A percentile compares a stretch with the other conserved stretches of the same genome.
Evolutionary conservation across 148 eudicot species (phyloP).

Genomic region (Selenicereus undatus): DNA sequence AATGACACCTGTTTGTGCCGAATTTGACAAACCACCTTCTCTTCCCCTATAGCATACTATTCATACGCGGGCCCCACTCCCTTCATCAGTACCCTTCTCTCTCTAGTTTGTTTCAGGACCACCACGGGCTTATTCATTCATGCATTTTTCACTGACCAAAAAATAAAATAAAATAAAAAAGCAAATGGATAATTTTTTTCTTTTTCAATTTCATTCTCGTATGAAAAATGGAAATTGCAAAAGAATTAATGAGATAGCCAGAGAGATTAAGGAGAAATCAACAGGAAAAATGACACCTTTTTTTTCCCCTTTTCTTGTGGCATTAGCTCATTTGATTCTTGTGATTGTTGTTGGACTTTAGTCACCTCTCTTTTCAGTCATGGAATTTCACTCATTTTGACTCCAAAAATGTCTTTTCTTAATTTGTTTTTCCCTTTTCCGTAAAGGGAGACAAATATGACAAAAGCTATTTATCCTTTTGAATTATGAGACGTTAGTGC

Average conservation of each 20-base stretch:
- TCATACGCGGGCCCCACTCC: not conserved
- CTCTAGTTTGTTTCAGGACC: conserved; percentile 9
- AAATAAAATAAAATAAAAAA: not conserved
- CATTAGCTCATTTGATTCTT: not conserved
- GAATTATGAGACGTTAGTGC: not conserved
- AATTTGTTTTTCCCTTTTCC: not conserved
- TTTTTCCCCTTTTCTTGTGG: not conserved
- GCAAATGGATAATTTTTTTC: not conserved
- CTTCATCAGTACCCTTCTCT: not conserved
- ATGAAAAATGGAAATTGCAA: no score
- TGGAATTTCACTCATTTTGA: conserved; percentile 1
- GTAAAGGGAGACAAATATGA: not conserved
- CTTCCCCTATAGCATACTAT: not conserved
- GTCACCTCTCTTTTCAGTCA: not conserved
- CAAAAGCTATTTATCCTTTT: not conserved
- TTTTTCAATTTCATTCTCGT: not conserved
- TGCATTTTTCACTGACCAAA: not conserved
- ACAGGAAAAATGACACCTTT: not conserved
- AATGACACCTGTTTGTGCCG: not conserved
- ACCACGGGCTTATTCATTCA: conserved; percentile 4
- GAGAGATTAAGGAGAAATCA: not conserved
- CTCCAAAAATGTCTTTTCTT: not conserved
- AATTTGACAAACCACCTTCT: not conserved
- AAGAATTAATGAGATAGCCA: no score
- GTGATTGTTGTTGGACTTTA: not conserved